Base-by-base conservation (phyloP, 2,329 filamentous ascomycete genomes). In the Alternaria ethzedia region DNA sequence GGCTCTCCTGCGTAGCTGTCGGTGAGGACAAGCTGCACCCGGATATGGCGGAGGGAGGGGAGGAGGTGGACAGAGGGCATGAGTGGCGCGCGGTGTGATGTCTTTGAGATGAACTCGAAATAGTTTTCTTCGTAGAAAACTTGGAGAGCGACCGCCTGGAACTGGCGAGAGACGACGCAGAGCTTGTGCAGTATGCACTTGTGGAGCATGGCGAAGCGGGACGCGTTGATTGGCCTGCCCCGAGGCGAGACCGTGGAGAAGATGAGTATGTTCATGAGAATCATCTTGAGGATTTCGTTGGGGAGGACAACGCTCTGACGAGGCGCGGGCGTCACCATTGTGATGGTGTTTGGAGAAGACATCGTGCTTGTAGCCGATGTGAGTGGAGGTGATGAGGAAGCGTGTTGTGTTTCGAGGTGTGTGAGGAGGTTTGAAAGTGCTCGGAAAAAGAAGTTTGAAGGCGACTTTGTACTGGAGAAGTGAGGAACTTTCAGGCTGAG, bases 111-210 rank as follows among this genome's bases (percentile, higher is more conserved):
- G 55, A 61, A 56, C 17, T 64, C 15, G 56, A 67, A 64, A 11
- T 12, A 9, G 21, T 61, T 64, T 30, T 32, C 1, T 17, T 64
- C 58, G 47, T 69, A 70, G 59, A 70, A 67, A 8, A 61, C 64
- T 3, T 49, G 17, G 13, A 50, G 63, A 46, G 64, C 62, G 52
- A 64, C 50, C 5, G n/a, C 9, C 6, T 21, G 20, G 36, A 70
- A 67, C 5, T 50, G 23, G 6, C 25, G 43, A 9, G 61, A 64
- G 30, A 69, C 56, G 32, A 54, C 12, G 20, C 15, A n/a, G 8
- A 55, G 12, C 10, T 57, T 57, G 36, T 70, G 59, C 62, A 73
- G 69, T 26, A 63, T 44, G n/a, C 67, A 47, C 9, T 54, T 54
- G 50, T 51, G 51, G 44, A 68, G 52, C 28, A 45, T 25, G 4